A percentile compares a stretch with the other conserved stretches of the same genome.
phyloP scores from a whole-genome alignment of 495 filamentous ascomycete species.

The Penicillium antarcticum region DNA sequence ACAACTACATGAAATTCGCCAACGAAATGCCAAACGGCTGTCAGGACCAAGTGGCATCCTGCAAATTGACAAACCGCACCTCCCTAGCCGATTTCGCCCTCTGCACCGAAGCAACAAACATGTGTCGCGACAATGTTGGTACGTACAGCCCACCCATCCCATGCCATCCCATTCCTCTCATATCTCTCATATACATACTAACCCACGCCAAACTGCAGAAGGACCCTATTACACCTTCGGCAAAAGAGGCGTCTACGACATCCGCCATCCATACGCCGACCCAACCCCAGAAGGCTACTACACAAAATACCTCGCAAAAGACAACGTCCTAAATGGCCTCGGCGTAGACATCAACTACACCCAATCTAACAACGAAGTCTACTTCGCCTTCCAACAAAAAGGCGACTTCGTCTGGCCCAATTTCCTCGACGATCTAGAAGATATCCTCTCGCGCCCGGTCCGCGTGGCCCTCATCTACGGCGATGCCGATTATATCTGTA shows the following conservation, averaged over 20 bases:
- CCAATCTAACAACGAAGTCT: slow-evolving; percentile 43
- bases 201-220: slow-evolving; percentile 22
- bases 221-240: slow-evolving; percentile 27
- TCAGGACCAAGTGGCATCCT: slow-evolving; percentile 51
- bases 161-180: no score
- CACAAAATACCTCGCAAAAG: slow-evolving; percentile 58
- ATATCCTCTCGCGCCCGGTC: slow-evolving; percentile 51
- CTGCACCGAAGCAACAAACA: slow-evolving; percentile 37
- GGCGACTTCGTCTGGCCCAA: slow-evolving; percentile 46
- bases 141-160: slow-evolving; percentile 13
- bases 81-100: slow-evolving; percentile 38
- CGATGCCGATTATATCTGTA: slow-evolving; percentile 56
- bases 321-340: slow-evolving; percentile 55
- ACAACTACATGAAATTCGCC: slow-evolving; percentile 47
- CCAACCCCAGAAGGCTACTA: slow-evolving; percentile 61
- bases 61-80: slow-evolving; percentile 40
- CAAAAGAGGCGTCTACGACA: slow-evolving; percentile 60
- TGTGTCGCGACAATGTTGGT: slow-evolving; percentile 44
- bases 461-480: slow-evolving; percentile 68
- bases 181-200: slow-evolving; percentile 31
- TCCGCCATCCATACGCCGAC: slow-evolving; percentile 48
- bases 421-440: slow-evolving; percentile 50
- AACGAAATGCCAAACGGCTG: slow-evolving; percentile 56
- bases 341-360: slow-evolving; percentile 68
- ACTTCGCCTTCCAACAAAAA: slow-evolving; percentile 53